A percentile compares a stretch with the other conserved stretches of the same genome.
phyloP scores from a whole-genome alignment of 176 grass and related monocot species.

The Tillandsia leiboldiana region DNA sequence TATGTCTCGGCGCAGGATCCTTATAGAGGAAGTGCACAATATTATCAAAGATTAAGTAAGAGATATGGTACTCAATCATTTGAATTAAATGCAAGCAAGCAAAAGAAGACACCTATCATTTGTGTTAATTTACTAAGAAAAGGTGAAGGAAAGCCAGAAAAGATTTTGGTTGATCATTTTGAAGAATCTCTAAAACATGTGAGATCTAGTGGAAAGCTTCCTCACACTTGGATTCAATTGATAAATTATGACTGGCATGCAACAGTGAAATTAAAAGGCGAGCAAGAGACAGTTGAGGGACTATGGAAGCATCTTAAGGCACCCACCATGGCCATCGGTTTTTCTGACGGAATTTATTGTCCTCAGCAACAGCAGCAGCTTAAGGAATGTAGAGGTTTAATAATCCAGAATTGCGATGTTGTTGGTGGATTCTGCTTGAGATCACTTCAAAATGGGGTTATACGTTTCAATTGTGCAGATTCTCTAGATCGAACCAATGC shows the following conservation, averaged over 20 bases:
- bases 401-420: slow-evolving; percentile 50
- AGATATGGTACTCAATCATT: slow-evolving; percentile 58
- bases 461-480: slow-evolving; percentile 99
- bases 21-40: slow-evolving; percentile 74
- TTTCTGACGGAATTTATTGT: slow-evolving; percentile 89
- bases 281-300: slow-evolving; percentile 76
- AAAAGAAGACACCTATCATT: slow-evolving; percentile 84
- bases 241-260: slow-evolving; percentile 99
- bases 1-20: slow-evolving; percentile 75
- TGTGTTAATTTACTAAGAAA: slow-evolving; percentile 90
- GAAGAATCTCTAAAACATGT: slow-evolving; percentile 66
- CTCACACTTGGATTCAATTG: slow-evolving; percentile 80
- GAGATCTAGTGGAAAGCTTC: slow-evolving; percentile 58
- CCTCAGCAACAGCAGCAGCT: slow-evolving; percentile 41
- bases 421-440: slow-evolving; percentile 67
- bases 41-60: slow-evolving; percentile 76
- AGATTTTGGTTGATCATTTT: slow-evolving; percentile 79
- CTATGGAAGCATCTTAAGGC: slow-evolving; percentile 82
- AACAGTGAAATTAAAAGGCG: slow-evolving; percentile 66
- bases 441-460: slow-evolving; percentile 82
- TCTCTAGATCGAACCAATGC: slow-evolving; percentile 98
- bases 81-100: slow-evolving; percentile 38
- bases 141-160: slow-evolving; percentile 76
- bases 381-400: slow-evolving; percentile 61
- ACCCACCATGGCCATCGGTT: slow-evolving; percentile 74